These are phyloP conservation scores for Starmerella bombi DNA, from an alignment of 805 yeast genomes.

Conservation along the genomic window DNA sequence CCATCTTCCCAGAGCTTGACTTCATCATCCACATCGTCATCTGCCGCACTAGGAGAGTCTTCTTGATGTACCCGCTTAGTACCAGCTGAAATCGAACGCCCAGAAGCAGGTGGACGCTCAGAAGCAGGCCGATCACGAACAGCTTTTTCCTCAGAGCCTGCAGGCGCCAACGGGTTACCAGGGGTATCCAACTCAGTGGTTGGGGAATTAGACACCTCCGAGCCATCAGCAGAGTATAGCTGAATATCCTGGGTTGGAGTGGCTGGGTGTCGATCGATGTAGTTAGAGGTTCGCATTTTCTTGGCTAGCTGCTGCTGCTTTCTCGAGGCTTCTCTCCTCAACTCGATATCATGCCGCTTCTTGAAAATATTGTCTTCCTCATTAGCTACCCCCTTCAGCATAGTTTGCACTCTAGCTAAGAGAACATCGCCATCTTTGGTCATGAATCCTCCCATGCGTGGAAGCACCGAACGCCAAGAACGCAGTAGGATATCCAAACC, in stretches of 20 bases:
- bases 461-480: constrained; percentile 69
- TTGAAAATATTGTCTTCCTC: constrained; percentile 72
- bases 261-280: constrained; percentile 32
- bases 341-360: constrained; percentile 53
- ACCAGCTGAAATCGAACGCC: not conserved
- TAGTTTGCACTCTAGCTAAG: constrained; percentile 57
- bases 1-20: constrained; percentile 80
- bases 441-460: constrained; percentile 57
- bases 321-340: constrained; percentile 44
- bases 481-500: constrained; percentile 71
- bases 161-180: too few species aligned
- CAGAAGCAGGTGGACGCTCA: too few species aligned
- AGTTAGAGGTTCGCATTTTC: constrained; percentile 23
- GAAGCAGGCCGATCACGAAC: too few species aligned
- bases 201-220: constrained; percentile 33
- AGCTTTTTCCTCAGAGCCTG: too few species aligned
- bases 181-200: not conserved
- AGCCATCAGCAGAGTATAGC: constrained; percentile 61
- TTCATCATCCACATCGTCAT: constrained; percentile 31
- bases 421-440: constrained; percentile 83
- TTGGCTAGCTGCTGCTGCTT: constrained; percentile 16
- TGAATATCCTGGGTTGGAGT: constrained; percentile 61
- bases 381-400: constrained; percentile 49
- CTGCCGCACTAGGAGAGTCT: constrained; percentile 4
- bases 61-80: not conserved